phyloP scores from a whole-genome alignment of 2,329 filamentous ascomycete species.

The Cordyceps sp. region DNA sequence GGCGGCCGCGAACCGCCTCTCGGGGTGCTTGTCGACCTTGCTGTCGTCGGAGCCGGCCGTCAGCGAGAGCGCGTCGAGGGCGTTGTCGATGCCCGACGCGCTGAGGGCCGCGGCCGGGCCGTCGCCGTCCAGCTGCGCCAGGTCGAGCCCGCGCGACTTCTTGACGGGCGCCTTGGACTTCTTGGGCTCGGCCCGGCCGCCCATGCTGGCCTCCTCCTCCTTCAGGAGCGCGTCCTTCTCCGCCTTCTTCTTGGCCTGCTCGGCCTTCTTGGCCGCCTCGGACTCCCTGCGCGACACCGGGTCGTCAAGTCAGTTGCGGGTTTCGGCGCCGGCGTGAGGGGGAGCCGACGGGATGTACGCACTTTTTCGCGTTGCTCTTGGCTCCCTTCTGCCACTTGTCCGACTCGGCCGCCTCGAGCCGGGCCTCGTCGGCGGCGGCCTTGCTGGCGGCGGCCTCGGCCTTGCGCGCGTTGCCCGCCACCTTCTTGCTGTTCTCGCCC shows the following conservation, averaged over 20 bases:
- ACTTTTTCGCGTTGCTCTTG: slow-evolving; percentile 83
- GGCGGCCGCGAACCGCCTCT: slow-evolving; percentile 74
- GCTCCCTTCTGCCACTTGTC: slow-evolving; percentile 72
- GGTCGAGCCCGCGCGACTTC: slow-evolving; percentile 56
- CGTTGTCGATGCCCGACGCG: slow-evolving; percentile 83
- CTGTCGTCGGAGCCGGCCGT: slow-evolving; percentile 33
- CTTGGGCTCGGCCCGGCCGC: slow-evolving; percentile 44
- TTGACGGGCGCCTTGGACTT: slow-evolving; percentile 52
- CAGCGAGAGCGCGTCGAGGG: slow-evolving; percentile 69
- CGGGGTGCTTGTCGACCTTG: slow-evolving; percentile 78
- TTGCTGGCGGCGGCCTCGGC: slow-evolving; percentile 75
- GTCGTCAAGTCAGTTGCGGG: too few species aligned
- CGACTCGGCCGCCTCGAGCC: slow-evolving; percentile 50
- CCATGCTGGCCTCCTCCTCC: slow-evolving; percentile 59
- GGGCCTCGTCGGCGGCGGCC: slow-evolving; percentile 50
- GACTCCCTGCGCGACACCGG: slow-evolving; percentile 15
- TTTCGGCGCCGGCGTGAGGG: background rate
- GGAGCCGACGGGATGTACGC: slow-evolving; percentile 15
- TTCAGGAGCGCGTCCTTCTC: slow-evolving; percentile 71
- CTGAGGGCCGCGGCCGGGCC: slow-evolving; percentile 46
- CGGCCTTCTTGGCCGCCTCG: slow-evolving; percentile 51
- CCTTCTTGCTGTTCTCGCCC: slow-evolving; percentile 78
- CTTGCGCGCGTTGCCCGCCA: slow-evolving; percentile 77
- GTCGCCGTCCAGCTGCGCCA: slow-evolving; percentile 55
- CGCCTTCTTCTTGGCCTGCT: slow-evolving; percentile 81